Base-by-base conservation (phyloP, 805 yeast species). In the Pichia eremophila region DNA sequence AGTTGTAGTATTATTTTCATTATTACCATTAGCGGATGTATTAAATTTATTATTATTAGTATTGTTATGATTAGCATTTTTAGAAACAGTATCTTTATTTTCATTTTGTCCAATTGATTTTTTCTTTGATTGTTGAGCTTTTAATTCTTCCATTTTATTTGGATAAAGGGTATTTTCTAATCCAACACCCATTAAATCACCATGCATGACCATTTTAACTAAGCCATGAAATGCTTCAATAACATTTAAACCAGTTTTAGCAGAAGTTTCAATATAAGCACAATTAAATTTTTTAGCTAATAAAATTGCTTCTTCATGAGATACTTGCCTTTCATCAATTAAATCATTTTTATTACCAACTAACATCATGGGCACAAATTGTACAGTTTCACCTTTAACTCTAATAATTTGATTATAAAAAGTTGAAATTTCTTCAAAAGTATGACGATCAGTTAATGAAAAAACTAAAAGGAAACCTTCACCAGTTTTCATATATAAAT, bases 401-500 rank as follows among this genome's bases (percentile, higher is more conserved):
- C 79, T 58, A 73, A 75, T 50, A 61, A 68, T 60, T 57, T 65
- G 70, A 46, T 61, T 63, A 52, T 67, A 81, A 67, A 89, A 93
- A 39, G 83, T 77, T 57, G 79, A 73, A 59, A 91, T 74, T 60
- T 91, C 95, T 57, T 88, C 91, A 63, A 90, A 86, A 3, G 96
- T 82, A 56, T 81, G 78, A 52, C 86, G 74, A 50, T 91, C 85
- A 43, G 93, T 88, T 53, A 93, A 85, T 32, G 93, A 81, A 63
- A 91, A 93, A 14, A 89, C 97, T 45, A 90, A 70, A 48, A 90
- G 68, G 58, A 90, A 90, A 15, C 97, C 98, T 66, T 90, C 96
- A 40, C 97, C 97, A 2, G 95, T 87, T 52, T 95, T 78, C 95
- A 90, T 90, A 66, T 90, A 90, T 65, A 88, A 93, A 63, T 91